Conservation (phyloP, 495 filamentous ascomycete genomes). For the Xylaria scruposa region DNA sequence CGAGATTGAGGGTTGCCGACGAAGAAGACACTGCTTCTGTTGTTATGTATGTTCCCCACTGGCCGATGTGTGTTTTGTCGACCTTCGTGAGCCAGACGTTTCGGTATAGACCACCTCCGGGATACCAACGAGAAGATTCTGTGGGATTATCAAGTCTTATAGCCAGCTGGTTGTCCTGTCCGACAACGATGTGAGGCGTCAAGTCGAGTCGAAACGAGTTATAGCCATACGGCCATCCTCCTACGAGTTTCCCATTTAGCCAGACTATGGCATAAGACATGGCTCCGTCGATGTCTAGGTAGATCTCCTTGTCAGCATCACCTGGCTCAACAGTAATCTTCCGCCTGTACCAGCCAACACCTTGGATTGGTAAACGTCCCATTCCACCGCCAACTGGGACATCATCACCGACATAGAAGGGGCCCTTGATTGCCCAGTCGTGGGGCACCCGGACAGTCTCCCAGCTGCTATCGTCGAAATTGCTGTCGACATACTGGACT, state of each 20-base stretch:
- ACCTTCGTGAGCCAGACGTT: slow-evolving; percentile 52
- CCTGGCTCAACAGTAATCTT: slow-evolving; percentile 31
- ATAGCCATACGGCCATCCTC: slow-evolving; percentile 54
- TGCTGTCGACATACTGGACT: slow-evolving; percentile 10
- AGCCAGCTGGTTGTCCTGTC: slow-evolving; percentile 44
- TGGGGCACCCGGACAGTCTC: slow-evolving; percentile 35
- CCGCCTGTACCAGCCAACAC: slow-evolving; percentile 51
- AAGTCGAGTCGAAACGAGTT: slow-evolving; percentile 50
- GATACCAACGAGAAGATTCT: slow-evolving; percentile 51
- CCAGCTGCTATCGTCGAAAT: slow-evolving; percentile 30
- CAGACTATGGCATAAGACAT: slow-evolving; percentile 52
- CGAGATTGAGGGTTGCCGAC: slow-evolving; percentile 42
- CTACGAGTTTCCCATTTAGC: slow-evolving; percentile 50
- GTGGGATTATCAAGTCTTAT: slow-evolving; percentile 49
- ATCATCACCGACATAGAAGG: slow-evolving; percentile 38
- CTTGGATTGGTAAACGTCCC: slow-evolving; percentile 56
- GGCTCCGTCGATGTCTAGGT: slow-evolving; percentile 51
- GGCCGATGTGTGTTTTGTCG: slow-evolving; percentile 43
- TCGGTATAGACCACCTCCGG: slow-evolving; percentile 52
- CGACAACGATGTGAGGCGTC: slow-evolving; percentile 41
- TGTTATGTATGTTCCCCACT: slow-evolving; percentile 48
- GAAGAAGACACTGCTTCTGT: slow-evolving; percentile 36
- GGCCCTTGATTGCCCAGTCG: slow-evolving; percentile 53
- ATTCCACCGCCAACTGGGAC: slow-evolving; percentile 57
- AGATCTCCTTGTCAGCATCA: slow-evolving; percentile 42